Conservation (phyloP, 352 stramenopile genomes). For the Phytophthora vignae region DNA sequence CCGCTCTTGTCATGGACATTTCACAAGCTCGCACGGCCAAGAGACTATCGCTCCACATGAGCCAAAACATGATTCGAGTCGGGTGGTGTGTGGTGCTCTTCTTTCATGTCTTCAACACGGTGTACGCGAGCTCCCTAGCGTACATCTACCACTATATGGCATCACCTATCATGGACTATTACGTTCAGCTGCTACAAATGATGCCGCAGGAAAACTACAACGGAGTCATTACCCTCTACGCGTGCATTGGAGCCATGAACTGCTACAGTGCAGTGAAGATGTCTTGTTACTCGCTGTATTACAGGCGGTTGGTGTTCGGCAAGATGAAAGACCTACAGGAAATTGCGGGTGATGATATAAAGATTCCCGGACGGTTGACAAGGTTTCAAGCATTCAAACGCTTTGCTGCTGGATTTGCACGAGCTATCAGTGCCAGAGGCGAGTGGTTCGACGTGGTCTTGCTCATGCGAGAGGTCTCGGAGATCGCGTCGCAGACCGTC, state of each 20-base stretch:
- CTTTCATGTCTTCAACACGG: constrained; percentile 40
- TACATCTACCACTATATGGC: constrained; percentile 43
- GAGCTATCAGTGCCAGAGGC: constrained; percentile 20
- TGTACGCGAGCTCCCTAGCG: constrained; percentile 31
- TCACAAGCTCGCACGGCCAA: constrained; percentile 26
- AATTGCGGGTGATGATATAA: not conserved
- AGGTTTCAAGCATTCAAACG: constrained; percentile 15
- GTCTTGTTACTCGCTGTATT: constrained; percentile 37
- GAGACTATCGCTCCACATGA: constrained; percentile 33
- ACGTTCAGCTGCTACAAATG: constrained; percentile 37
- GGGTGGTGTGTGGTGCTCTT: constrained; percentile 39
- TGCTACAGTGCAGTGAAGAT: constrained; percentile 38
- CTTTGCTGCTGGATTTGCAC: constrained; percentile 22
- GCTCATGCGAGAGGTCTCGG: constrained; percentile 29
- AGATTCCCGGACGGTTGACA: not conserved
- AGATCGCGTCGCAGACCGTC: constrained; percentile 41
- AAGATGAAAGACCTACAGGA: constrained; percentile 11
- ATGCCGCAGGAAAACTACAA: constrained; percentile 45
- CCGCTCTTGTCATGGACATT: constrained; percentile 30
- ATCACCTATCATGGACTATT: constrained; percentile 39
- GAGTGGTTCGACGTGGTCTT: constrained; percentile 24
- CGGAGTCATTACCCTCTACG: constrained; percentile 30
- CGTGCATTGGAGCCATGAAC: constrained; percentile 34
- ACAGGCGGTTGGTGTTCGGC: constrained; percentile 34
- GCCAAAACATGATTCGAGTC: constrained; percentile 19